Conservation (phyloP, 352 stramenopile species). For the Elongisporangium anandrum region DNA sequence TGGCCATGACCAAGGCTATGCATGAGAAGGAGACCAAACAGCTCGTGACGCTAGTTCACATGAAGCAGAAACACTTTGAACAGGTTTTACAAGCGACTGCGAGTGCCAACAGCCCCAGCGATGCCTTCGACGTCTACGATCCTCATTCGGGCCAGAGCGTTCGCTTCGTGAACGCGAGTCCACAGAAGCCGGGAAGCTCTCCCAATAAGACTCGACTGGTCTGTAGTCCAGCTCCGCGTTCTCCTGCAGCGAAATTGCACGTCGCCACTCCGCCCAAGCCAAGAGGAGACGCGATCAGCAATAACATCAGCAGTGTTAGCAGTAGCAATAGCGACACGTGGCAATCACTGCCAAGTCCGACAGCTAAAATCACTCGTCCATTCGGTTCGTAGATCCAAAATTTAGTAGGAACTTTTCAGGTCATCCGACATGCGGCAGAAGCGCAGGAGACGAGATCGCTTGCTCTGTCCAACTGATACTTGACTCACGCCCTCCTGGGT, state of each 20-base stretch:
- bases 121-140: constrained; percentile 32
- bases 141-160: constrained; percentile 30
- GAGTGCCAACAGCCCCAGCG: not conserved
- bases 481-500: not conserved
- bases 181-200: constrained; percentile 14
- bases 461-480: not conserved
- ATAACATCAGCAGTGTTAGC: not conserved
- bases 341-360: not conserved
- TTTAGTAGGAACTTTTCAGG: too few relatives aligned
- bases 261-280: not conserved
- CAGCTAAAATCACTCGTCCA: not conserved
- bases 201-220: constrained; percentile 8
- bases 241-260: not conserved
- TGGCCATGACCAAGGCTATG: constrained; percentile 56
- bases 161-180: constrained; percentile 12
- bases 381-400: not conserved
- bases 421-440: not conserved
- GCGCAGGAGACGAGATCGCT: not conserved
- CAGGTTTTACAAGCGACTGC: constrained; percentile 25
- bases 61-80: constrained; percentile 31
- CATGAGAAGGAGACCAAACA: constrained; percentile 68
- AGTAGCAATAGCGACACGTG: not conserved
- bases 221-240: constrained; percentile 7
- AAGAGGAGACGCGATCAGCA: not conserved
- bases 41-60: constrained; percentile 35